Conservation (phyloP, 805 yeast species). For the Zygosaccharomyces rouxii region DNA sequence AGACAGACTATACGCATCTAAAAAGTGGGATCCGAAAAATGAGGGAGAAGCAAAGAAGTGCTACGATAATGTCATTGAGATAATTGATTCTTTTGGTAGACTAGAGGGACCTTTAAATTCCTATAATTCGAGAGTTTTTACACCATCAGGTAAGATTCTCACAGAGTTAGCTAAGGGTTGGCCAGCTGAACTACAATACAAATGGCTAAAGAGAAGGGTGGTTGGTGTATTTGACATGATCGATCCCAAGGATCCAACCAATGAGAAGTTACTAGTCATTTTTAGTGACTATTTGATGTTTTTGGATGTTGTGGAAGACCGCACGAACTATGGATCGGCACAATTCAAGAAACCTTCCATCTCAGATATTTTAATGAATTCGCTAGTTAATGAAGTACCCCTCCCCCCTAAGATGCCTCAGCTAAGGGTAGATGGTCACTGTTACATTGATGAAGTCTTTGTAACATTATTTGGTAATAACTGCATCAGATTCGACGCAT, state of each 20-base stretch:
- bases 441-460: slow-evolving; percentile 51
- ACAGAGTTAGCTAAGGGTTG: slow-evolving; percentile 80
- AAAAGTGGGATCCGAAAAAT: slow-evolving; percentile 40
- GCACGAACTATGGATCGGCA: slow-evolving; percentile 21
- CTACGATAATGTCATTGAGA: slow-evolving; percentile 52
- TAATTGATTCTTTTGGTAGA: slow-evolving; percentile 78
- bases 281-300: slow-evolving; percentile 79
- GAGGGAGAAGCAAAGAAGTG: slow-evolving; percentile 35
- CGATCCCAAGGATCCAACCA: slow-evolving; percentile 33
- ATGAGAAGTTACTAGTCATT: slow-evolving; percentile 58
- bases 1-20: slow-evolving; percentile 51
- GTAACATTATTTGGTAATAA: slow-evolving; percentile 41
- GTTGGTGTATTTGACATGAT: slow-evolving; percentile 63
- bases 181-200: slow-evolving; percentile 83
- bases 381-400: slow-evolving; percentile 80
- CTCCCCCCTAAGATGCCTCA: slow-evolving; percentile 59
- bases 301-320: slow-evolving; percentile 48
- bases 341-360: slow-evolving; percentile 46
- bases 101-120: slow-evolving; percentile 41
- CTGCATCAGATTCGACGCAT: slow-evolving; percentile 28
- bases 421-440: slow-evolving; percentile 66
- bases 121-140: slow-evolving; percentile 65
- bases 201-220: slow-evolving; percentile 83
- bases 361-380: slow-evolving; percentile 84
- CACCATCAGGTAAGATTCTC: slow-evolving; percentile 85